These are phyloP conservation scores for Taiozyma onychis DNA, from an alignment of 1,139 yeast genomes.

Conservation along the genomic window DNA sequence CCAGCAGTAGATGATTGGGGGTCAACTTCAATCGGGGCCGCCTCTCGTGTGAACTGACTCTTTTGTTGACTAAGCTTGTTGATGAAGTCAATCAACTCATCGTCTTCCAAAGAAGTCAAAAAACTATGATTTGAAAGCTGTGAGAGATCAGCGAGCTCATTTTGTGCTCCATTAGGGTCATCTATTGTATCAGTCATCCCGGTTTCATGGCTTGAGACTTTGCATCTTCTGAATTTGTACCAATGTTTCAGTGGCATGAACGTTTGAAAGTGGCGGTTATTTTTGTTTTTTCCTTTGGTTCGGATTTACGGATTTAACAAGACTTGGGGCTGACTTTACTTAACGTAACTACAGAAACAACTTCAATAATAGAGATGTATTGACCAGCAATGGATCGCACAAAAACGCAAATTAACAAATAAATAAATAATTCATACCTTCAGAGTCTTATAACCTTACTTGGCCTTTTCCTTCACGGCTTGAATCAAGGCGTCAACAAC, in stretches of 20 bases:
- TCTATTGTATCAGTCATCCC: not conserved
- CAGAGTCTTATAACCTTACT: not conserved
- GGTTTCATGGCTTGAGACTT: not conserved
- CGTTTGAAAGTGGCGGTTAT: not conserved
- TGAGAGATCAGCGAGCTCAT: conserved; percentile 2
- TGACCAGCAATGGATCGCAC: not conserved
- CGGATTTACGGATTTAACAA: not conserved
- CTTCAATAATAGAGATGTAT: not conserved
- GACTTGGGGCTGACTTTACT: too few relatives aligned
- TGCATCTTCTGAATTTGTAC: not conserved
- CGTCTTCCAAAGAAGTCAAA: conserved; percentile 34
- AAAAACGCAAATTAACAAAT: not conserved
- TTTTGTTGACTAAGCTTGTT: conserved; percentile 30
- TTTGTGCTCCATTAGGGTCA: not conserved
- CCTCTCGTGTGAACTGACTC: not conserved
- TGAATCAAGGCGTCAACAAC: conserved; percentile 61
- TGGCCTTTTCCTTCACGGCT: conserved; percentile 39
- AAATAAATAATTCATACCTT: not conserved
- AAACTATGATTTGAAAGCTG: conserved; percentile 15
- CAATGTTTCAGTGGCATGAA: not conserved
- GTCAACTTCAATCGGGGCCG: not conserved
- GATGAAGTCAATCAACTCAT: conserved; percentile 36
- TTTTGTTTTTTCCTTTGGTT: not conserved
- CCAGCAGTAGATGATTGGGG: not conserved
- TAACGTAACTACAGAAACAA: not conserved